Percentiles rank a stretch among this genome's conserved stretches.
Conservation (phyloP, 2,329 filamentous ascomycete species). For the Didymosphaeria variabile region DNA sequence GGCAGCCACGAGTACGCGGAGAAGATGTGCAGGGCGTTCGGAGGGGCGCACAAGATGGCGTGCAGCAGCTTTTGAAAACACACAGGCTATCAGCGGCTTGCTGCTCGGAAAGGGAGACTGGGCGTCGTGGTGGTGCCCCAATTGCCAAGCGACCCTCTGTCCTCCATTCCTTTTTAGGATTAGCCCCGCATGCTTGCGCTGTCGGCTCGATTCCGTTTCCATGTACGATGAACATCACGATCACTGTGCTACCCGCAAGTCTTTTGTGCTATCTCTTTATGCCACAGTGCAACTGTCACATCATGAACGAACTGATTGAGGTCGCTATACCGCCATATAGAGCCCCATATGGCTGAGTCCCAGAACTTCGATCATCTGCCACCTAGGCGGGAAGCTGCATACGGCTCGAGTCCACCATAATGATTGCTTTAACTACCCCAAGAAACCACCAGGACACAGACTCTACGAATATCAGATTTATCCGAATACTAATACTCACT, state of each 20-base stretch:
- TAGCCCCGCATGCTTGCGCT: slow-evolving; percentile 4
- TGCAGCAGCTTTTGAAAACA: slow-evolving; percentile 16
- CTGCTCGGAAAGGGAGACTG: slow-evolving; percentile 21
- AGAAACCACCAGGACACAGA: not conserved
- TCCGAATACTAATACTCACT: not conserved
- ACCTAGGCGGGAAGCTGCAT: slow-evolving; percentile 1
- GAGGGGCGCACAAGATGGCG: slow-evolving; percentile 20
- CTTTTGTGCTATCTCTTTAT: slow-evolving; percentile 9
- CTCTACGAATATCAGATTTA: not conserved
- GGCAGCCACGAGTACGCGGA: slow-evolving; percentile 15
- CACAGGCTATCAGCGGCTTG: slow-evolving; percentile 12
- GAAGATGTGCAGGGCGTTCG: not conserved
- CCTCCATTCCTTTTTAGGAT: slow-evolving; percentile 11
- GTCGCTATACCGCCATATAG: not conserved
- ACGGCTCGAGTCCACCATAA: not conserved
- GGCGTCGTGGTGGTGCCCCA: slow-evolving; percentile 11
- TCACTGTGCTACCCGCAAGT: slow-evolving; percentile 23
- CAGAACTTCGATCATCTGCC: not conserved
- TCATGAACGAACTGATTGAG: not conserved
- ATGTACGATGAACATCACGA: slow-evolving; percentile 20
- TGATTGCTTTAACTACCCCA: no score
- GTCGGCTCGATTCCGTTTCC: slow-evolving; percentile 3
- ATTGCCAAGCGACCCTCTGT: slow-evolving; percentile 16
- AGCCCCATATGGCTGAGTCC: not conserved
- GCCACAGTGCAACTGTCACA: not conserved